Percentiles rank a stretch among this genome's conserved stretches.
Conservation (phyloP, 176 grass and related monocot species). For the Musa schizocarpa region DNA sequence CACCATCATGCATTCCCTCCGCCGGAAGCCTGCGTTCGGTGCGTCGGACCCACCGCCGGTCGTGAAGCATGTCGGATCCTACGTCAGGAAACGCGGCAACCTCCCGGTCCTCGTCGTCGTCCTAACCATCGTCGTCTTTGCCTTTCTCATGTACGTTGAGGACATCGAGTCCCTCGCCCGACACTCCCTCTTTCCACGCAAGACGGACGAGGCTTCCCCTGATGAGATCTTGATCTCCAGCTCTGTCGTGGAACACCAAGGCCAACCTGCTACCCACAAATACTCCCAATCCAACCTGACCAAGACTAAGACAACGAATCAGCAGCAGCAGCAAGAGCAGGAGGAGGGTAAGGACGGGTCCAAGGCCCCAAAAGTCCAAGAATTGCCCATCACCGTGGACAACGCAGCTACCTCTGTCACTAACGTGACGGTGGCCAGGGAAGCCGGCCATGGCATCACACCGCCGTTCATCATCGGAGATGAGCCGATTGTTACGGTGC, state of each 20-base stretch:
- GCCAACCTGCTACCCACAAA: not conserved
- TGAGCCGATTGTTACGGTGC: not conserved
- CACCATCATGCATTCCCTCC: conserved; percentile 26
- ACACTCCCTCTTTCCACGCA: conserved; percentile 18
- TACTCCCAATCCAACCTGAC: too few species aligned
- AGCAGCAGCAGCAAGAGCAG: not conserved
- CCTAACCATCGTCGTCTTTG: conserved; percentile 38
- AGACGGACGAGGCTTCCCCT: not conserved
- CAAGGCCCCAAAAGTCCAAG: not conserved
- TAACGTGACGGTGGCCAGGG: too few species aligned
- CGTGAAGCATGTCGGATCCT: conserved; percentile 6
- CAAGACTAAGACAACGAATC: not conserved
- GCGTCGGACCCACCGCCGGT: not conserved
- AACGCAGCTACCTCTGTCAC: not conserved
- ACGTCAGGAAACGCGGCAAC: conserved; percentile 45
- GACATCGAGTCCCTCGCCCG: conserved; percentile 47
- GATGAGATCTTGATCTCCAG: too few species aligned
- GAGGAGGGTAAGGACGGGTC: not conserved
- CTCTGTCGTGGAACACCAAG: too few species aligned
- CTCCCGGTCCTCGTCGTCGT: conserved; percentile 41
- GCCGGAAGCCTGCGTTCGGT: conserved; percentile 31
- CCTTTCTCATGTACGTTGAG: conserved; percentile 63
- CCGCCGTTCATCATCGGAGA: not conserved
- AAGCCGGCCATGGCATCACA: too few species aligned
- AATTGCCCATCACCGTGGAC: not conserved